These are phyloP conservation scores for Royoungia palumana DNA, from an alignment of 768 basidiomycete species.

Conservation along the genomic window DNA sequence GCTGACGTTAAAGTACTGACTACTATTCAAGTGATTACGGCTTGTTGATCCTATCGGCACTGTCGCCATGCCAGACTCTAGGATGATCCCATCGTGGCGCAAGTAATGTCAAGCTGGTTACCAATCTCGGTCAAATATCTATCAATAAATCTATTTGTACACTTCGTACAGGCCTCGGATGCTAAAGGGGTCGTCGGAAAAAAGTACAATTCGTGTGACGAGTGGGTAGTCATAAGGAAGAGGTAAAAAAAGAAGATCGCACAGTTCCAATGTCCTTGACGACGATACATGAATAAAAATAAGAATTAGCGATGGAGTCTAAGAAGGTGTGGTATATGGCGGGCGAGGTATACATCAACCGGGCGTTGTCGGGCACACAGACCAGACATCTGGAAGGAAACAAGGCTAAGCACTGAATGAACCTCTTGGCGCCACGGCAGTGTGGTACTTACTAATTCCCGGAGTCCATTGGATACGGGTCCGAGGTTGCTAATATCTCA, in stretches of 20 bases:
- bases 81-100: background rate
- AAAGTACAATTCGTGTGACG: background rate
- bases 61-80: background rate
- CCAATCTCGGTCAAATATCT: background rate
- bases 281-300: background rate
- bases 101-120: too few relatives aligned
- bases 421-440: background rate
- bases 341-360: slow-evolving; percentile 1
- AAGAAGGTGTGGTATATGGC: slow-evolving; percentile 2
- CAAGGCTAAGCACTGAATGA: background rate
- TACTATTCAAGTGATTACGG: background rate
- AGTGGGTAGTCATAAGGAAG: background rate
- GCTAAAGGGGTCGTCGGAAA: background rate
- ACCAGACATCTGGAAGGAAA: slow-evolving; percentile 4
- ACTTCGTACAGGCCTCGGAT: background rate
- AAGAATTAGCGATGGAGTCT: background rate
- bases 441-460: slow-evolving; percentile 13
- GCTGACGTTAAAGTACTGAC: too few relatives aligned
- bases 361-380: background rate
- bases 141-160: background rate
- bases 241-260: background rate
- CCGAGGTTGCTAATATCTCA: slow-evolving; percentile 22
- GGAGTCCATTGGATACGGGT: background rate
- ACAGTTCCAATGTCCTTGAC: slow-evolving; percentile 8
- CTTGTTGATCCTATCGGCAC: background rate